Evolutionary conservation across 495 filamentous ascomycete species (phyloP).

Genomic region (Aspergillus diversus): DNA sequence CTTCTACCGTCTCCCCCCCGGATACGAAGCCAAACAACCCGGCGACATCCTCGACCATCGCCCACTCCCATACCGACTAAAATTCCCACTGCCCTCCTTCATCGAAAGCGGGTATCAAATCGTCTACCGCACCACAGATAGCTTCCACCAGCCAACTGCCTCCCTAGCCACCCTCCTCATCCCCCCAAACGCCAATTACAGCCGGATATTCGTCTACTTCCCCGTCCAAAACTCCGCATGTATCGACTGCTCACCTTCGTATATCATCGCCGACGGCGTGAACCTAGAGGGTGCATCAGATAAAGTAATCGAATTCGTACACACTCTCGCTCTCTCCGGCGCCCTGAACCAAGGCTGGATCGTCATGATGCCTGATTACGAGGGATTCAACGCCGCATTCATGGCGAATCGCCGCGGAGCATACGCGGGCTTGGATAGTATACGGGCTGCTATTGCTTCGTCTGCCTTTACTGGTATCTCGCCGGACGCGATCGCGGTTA

Average conservation of each 20-base stretch:
- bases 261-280: neutral
- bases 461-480: neutral
- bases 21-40: neutral
- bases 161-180: neutral
- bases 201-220: neutral
- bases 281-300: neutral
- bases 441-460: neutral
- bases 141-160: neutral
- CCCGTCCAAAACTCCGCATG: slow-evolving; percentile 5
- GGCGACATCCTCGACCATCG: neutral
- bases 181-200: slow-evolving; percentile 6
- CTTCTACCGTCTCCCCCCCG: neutral
- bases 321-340: slow-evolving; percentile 1
- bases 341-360: slow-evolving; percentile 8
- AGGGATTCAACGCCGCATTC: slow-evolving; percentile 6
- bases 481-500: neutral
- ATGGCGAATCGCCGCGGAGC: slow-evolving; percentile 11
- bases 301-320: neutral
- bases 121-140: neutral
- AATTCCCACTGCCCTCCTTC: neutral
- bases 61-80: neutral
- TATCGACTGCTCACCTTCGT: neutral
- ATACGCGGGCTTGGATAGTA: slow-evolving; percentile 2
- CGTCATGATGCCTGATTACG: slow-evolving; percentile 10
- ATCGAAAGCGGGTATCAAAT: neutral